Conservation (phyloP, 2,329 filamentous ascomycete species). For the Claviceps sp. region DNA sequence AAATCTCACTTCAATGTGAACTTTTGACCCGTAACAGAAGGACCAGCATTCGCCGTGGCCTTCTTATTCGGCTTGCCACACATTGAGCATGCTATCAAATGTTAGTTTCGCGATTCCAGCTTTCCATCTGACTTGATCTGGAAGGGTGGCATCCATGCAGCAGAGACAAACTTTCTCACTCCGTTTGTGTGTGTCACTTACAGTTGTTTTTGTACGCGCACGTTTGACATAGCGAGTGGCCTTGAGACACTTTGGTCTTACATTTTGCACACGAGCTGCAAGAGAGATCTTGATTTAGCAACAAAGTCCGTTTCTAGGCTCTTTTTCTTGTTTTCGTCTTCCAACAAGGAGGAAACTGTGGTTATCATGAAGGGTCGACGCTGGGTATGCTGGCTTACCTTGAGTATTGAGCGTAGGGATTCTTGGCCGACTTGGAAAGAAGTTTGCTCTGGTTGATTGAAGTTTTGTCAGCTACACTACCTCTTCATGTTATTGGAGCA, state of each 20-base stretch:
- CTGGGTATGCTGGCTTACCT: slow-evolving; percentile 7
- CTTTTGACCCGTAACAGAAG: slow-evolving; percentile 46
- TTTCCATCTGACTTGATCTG: too few species aligned
- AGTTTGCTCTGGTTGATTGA: slow-evolving; percentile 40
- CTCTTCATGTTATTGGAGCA: too few species aligned
- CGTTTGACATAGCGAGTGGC: slow-evolving; percentile 45
- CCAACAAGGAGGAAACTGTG: not conserved
- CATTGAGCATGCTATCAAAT: slow-evolving; percentile 41
- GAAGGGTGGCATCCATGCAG: not conserved
- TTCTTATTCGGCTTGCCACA: slow-evolving; percentile 47
- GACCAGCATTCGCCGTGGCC: slow-evolving; percentile 30
- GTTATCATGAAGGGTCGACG: not conserved
- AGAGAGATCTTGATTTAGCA: not conserved
- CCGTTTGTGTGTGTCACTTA: slow-evolving; percentile 18
- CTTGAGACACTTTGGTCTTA: slow-evolving; percentile 50
- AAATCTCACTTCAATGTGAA: slow-evolving; percentile 42
- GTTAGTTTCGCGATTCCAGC: too few species aligned
- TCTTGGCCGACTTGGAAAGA: slow-evolving; percentile 49
- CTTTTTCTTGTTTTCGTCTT: not conserved
- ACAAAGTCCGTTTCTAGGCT: too few species aligned
- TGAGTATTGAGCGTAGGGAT: slow-evolving; percentile 51
- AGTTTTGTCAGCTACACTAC: not conserved
- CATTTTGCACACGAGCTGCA: slow-evolving; percentile 43
- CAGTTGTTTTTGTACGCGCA: slow-evolving; percentile 51
- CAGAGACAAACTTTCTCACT: slow-evolving; percentile 4